Base-by-base conservation (phyloP, 2,329 filamentous ascomycete species). In the Verticillium nubilum region DNA sequence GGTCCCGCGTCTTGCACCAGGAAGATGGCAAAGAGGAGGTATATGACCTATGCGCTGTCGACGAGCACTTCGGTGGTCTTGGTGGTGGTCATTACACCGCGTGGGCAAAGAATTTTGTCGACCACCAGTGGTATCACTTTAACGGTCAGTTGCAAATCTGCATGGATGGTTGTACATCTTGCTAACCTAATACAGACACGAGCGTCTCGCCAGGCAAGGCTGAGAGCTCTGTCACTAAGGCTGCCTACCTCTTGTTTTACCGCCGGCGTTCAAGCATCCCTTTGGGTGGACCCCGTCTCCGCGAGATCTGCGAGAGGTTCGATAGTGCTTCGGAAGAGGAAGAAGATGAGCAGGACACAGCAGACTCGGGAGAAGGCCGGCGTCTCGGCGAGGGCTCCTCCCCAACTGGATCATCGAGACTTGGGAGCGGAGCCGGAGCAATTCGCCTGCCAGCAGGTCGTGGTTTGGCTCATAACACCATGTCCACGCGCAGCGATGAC, bases 81-180 rank as follows among this genome's bases (percentile, higher is more conserved):
- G 92, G 92, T 61, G 95, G 95, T 50, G 95, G 95, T 1, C 95
- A 99, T 74, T 99, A 99, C 76, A 98, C 93, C 23, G 95, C 95
- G 28, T 93, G 88, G 73, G 93, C 92, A 42, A 93, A 92, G 78
- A 98, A 97, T 72, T 97, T 97, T 74, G 81, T 90, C 62, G 92
- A 96, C 68, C 84, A 84, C 60, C 81, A 90, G 72, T 99, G 95
- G 95, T 97, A 97, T 73, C 91, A 96, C 66, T 98, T 96, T 73
- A 98, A 99, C 73, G 94, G 93, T 95, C 80, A 75, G 87, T 53
- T 13, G 9, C 25, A 12, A 53, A 17, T 4, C 9, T 13, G n/a
- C 5, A 27, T 6, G 26, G 9, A 27, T 5, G 7, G 17, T 2
- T 10, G 9, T 13, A 2, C 4, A 28, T 29, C 17, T 53, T 61